Evolutionary conservation across 2,329 filamentous ascomycete species (phyloP).

Genomic region (Thielaviopsis cerberus): DNA sequence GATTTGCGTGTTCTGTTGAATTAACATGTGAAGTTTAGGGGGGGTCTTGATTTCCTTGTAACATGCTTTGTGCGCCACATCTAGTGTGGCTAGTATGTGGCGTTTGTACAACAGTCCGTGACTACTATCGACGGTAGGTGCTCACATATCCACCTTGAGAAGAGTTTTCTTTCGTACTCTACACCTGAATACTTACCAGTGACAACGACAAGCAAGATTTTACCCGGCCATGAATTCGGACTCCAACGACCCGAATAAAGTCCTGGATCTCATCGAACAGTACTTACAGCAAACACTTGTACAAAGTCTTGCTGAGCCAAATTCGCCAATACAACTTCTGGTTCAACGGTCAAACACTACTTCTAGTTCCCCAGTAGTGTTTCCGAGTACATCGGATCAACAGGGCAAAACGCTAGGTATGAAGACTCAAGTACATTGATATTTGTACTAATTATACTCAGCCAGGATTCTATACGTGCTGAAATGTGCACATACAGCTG

Average conservation of each 20-base stretch:
- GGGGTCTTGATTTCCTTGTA: neutral
- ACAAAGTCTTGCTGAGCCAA: neutral
- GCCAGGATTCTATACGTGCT: slow-evolving; percentile 40
- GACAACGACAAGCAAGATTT: too few relatives aligned
- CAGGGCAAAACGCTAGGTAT: neutral
- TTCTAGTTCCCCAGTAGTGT: neutral
- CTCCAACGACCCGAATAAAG: neutral
- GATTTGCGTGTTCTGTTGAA: neutral
- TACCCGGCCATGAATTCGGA: neutral
- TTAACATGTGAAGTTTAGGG: neutral
- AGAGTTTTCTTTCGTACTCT: neutral
- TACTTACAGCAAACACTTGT: slow-evolving; percentile 3
- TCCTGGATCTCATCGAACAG: neutral
- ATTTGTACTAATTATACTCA: slow-evolving; percentile 16
- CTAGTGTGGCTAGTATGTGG: slow-evolving; percentile 5
- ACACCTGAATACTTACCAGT: too few relatives aligned
- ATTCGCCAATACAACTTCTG: neutral
- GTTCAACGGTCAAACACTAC: neutral
- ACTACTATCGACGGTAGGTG: neutral
- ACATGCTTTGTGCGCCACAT: neutral
- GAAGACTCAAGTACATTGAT: neutral
- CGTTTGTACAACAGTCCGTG: neutral
- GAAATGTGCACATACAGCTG: slow-evolving; percentile 38
- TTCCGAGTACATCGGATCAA: neutral
- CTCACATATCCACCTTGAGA: neutral